These are phyloP conservation scores for Fusarium irregulare DNA, from an alignment of 2,329 filamentous ascomycete species.

Conservation along the genomic window DNA sequence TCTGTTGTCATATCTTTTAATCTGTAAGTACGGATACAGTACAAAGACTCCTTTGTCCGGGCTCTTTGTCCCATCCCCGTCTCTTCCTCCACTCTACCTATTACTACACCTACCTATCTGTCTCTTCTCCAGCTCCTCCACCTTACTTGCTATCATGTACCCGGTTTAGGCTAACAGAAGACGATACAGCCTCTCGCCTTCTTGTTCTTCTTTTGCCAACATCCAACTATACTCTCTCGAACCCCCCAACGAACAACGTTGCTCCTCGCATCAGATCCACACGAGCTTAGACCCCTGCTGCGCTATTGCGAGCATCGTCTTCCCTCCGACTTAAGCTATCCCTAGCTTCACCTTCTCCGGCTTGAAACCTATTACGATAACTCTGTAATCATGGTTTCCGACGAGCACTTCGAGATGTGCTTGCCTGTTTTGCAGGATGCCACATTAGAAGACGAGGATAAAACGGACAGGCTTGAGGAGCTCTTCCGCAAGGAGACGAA, in stretches of 20 bases:
- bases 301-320: constrained; percentile 24
- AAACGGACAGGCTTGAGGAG: constrained; percentile 90
- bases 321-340: constrained; percentile 29
- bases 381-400: constrained; percentile 80
- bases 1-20: constrained; percentile 35
- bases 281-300: constrained; percentile 30
- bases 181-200: constrained; percentile 37
- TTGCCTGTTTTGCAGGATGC: constrained; percentile 87
- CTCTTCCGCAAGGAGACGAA: constrained; percentile 82
- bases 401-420: constrained; percentile 92
- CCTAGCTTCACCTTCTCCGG: constrained; percentile 24
- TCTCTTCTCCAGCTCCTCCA: constrained; percentile 35
- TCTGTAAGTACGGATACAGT: constrained; percentile 29
- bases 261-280: constrained; percentile 26
- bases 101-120: constrained; percentile 26
- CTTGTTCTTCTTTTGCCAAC: constrained; percentile 26
- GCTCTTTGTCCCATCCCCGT: constrained; percentile 14
- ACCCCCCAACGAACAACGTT: constrained; percentile 14
- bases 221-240: constrained; percentile 15
- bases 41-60: constrained; percentile 27
- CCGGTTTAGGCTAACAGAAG: constrained; percentile 32
- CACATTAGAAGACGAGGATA: constrained; percentile 90
- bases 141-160: constrained; percentile 18
- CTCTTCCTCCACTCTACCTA: constrained; percentile 34
- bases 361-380: constrained; percentile 18